Conservation (phyloP, 768 basidiomycete genomes). For the Russula olivacea region DNA sequence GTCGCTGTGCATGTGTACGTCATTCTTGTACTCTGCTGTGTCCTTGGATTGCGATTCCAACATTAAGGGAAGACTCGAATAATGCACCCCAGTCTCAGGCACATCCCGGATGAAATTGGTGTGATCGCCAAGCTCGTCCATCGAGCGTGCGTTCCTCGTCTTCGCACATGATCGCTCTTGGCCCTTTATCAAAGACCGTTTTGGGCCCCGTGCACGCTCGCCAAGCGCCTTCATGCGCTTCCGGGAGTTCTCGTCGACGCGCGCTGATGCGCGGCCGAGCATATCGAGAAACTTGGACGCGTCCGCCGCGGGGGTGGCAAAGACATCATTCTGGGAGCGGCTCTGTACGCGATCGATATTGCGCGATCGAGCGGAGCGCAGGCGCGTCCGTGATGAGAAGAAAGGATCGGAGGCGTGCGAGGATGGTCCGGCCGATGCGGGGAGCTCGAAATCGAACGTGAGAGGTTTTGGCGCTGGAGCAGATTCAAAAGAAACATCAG, state of each 20-base stretch:
- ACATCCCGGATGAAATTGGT: neutral
- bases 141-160: neutral
- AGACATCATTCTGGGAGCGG: slow-evolving; percentile 8
- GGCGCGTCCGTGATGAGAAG: neutral
- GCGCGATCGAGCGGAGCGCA: neutral
- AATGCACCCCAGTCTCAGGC: neutral
- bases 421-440: slow-evolving; percentile 3
- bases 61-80: slow-evolving; percentile 17
- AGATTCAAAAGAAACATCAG: neutral
- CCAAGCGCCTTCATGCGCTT: slow-evolving; percentile 14
- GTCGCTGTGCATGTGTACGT: neutral
- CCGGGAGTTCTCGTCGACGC: slow-evolving; percentile 19
- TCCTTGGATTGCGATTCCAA: neutral
- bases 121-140: slow-evolving; percentile 9
- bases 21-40: neutral
- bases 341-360: slow-evolving; percentile 1
- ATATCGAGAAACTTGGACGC: slow-evolving; percentile 13
- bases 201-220: neutral
- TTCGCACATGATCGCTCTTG: neutral
- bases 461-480: slow-evolving; percentile 11
- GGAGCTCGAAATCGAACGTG: slow-evolving; percentile 19
- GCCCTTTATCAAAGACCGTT: neutral
- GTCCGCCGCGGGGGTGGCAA: slow-evolving; percentile 6
- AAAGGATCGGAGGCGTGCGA: slow-evolving; percentile 3
- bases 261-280: slow-evolving; percentile 18